Conservation (phyloP, 768 basidiomycete genomes). For the Amanita fuliginea region DNA sequence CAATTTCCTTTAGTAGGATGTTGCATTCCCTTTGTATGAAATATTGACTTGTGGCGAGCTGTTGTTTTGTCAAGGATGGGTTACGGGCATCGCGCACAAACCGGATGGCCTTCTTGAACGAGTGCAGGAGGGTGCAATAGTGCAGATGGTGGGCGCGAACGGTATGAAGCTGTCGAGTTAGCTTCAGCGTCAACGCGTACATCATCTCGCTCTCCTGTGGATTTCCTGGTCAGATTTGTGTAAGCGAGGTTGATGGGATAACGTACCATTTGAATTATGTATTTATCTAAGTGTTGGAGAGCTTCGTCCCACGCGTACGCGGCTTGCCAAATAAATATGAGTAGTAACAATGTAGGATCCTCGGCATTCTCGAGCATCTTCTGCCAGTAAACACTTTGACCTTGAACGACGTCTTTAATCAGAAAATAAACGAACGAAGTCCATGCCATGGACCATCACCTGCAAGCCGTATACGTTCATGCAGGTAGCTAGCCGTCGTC, state of each 20-base stretch:
- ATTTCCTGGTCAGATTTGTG: too few species aligned
- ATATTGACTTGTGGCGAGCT: conserved; percentile 16
- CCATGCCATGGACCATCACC: conserved; percentile 14
- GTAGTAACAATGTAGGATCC: conserved; percentile 46
- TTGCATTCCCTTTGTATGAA: conserved; percentile 35
- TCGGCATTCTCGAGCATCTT: conserved; percentile 26
- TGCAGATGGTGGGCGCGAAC: conserved; percentile 51
- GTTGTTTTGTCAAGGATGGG: conserved; percentile 34
- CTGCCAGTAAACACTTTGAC: conserved; percentile 37
- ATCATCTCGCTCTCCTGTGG: conserved; percentile 43
- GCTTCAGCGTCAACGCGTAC: conserved; percentile 25
- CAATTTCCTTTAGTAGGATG: conserved; percentile 37
- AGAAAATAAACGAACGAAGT: background rate
- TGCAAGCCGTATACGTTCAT: conserved; percentile 37
- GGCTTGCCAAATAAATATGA: conserved; percentile 48
- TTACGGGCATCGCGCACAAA: conserved; percentile 41
- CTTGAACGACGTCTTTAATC: conserved; percentile 10
- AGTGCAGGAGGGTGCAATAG: conserved; percentile 42
- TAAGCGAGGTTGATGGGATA: background rate
- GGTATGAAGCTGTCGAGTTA: conserved; percentile 45
- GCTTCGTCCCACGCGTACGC: conserved; percentile 55
- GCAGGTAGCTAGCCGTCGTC: conserved; percentile 30
- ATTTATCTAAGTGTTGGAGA: conserved; percentile 37
- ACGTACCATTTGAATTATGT: conserved; percentile 38
- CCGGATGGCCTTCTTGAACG: conserved; percentile 38